A percentile compares a stretch with the other conserved stretches of the same genome.
These are phyloP conservation scores for Lathyrus oleraceus DNA, from an alignment of 306 rosid genomes.

Conservation along the genomic window DNA sequence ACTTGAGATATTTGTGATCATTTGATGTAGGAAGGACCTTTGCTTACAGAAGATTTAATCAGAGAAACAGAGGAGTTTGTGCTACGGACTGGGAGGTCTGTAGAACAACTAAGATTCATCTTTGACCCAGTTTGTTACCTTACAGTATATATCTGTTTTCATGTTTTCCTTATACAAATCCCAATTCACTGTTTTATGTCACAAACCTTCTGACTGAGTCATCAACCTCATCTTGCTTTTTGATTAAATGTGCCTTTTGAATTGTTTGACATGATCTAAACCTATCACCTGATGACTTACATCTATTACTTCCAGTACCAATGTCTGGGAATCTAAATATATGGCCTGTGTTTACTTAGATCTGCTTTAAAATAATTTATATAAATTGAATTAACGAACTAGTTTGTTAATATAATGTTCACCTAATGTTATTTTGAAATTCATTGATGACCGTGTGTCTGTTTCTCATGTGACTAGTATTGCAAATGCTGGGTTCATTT, in stretches of 20 bases:
- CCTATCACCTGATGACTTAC: conserved; percentile 23
- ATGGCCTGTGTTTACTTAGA: conserved; percentile 12
- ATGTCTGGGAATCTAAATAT: conserved; percentile 10
- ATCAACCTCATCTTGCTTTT: conserved; percentile 15
- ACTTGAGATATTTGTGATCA: conserved; percentile 33
- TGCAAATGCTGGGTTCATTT: conserved; percentile 31
- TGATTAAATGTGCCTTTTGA: neutral
- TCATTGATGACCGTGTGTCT: conserved; percentile 24
- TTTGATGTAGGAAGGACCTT: conserved; percentile 83
- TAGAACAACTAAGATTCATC: conserved; percentile 29
- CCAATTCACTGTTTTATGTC: conserved; percentile 14
- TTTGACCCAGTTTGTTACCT: conserved; percentile 26
- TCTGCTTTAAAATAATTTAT: conserved; percentile 23
- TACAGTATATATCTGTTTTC: conserved; percentile 29
- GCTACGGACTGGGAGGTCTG: conserved; percentile 96
- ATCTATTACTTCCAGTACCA: conserved; percentile 21
- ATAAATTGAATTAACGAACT: conserved; percentile 8
- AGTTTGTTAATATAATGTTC: conserved; percentile 14
- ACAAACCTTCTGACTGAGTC: conserved; percentile 22
- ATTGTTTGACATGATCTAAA: conserved; percentile 7
- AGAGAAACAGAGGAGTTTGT: conserved; percentile 97
- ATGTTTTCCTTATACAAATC: conserved; percentile 2
- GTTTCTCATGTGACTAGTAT: conserved; percentile 22
- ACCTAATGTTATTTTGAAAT: conserved; percentile 13
- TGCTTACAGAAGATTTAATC: conserved; percentile 93